Conservation (phyloP, 306 rosid genomes). For the Dalbergia cochinchinensis region DNA sequence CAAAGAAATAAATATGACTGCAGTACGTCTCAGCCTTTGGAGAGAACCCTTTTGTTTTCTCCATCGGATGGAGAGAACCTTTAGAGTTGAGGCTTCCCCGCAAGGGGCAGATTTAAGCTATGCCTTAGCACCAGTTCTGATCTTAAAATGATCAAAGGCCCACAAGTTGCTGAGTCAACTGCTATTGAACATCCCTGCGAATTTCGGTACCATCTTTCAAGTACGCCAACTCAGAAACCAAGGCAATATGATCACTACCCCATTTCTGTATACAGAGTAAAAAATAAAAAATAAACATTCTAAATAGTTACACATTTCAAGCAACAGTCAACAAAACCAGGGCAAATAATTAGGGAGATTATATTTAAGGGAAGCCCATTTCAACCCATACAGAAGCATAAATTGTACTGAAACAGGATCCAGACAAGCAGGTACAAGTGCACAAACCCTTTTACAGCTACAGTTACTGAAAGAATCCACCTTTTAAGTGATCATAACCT, state of each 20-base stretch:
- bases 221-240: conserved; percentile 82
- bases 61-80: background rate
- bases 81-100: background rate
- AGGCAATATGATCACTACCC: conserved; percentile 95
- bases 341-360: background rate
- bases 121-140: conserved; percentile 17
- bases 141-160: conserved; percentile 18
- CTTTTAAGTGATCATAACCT: background rate
- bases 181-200: conserved; percentile 41
- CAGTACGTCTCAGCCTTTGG: background rate
- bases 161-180: background rate
- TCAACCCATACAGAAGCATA: conserved; percentile 2
- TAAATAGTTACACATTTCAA: conserved; percentile 4
- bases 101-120: conserved; percentile 2
- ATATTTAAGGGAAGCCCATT: conserved; percentile 4
- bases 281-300: background rate
- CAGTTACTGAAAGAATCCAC: background rate
- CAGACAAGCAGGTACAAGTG: conserved; percentile 13
- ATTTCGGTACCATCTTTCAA: conserved; percentile 46
- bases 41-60: no score
- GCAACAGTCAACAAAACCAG: conserved; percentile 6
- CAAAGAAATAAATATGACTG: background rate
- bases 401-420: conserved; percentile 14
- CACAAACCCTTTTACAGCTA: background rate
- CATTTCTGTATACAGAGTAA: conserved; percentile 70